These are phyloP conservation scores for Bryoerythrophyllum caledonicum DNA, from an alignment of 225 moss, liverwort and hornwort species.

Conservation along the genomic window DNA sequence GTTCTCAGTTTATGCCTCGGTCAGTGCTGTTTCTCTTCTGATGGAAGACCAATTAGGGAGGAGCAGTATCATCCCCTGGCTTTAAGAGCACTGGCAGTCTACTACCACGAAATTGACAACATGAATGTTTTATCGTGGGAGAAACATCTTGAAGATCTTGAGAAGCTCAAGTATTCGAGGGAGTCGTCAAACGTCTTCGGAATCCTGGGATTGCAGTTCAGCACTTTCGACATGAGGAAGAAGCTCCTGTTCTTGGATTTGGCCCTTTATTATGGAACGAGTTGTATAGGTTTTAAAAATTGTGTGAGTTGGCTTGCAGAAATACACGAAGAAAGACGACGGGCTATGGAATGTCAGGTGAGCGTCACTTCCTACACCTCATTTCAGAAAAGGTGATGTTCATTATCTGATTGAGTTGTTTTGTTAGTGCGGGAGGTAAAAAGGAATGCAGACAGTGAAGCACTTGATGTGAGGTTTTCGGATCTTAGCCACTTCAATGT, in stretches of 20 bases:
- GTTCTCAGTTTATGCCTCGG: not conserved
- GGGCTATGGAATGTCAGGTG: not conserved
- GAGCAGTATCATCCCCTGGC: conserved; percentile 16
- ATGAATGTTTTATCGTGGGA: not conserved
- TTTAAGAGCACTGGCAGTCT: conserved; percentile 10
- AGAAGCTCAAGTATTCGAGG: not conserved
- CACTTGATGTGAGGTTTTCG: not conserved
- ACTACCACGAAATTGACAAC: not conserved
- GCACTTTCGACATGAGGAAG: not conserved
- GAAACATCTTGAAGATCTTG: not conserved
- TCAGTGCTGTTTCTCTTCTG: not conserved
- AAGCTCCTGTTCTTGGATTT: conserved; percentile 7
- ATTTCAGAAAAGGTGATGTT: not conserved
- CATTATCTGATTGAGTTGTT: not conserved
- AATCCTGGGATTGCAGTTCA: conserved; percentile 9
- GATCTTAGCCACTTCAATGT: not conserved
- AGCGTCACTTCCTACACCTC: not conserved
- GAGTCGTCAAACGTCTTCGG: not conserved
- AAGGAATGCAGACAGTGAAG: not conserved
- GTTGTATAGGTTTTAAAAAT: fast-evolving
- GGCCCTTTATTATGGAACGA: not conserved
- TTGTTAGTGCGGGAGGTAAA: not conserved
- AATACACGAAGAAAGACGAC: not conserved
- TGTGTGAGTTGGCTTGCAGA: not conserved
- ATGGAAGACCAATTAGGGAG: not conserved